These are phyloP conservation scores for Lactarius akahatsu DNA, from an alignment of 768 basidiomycete species.

Conservation along the genomic window DNA sequence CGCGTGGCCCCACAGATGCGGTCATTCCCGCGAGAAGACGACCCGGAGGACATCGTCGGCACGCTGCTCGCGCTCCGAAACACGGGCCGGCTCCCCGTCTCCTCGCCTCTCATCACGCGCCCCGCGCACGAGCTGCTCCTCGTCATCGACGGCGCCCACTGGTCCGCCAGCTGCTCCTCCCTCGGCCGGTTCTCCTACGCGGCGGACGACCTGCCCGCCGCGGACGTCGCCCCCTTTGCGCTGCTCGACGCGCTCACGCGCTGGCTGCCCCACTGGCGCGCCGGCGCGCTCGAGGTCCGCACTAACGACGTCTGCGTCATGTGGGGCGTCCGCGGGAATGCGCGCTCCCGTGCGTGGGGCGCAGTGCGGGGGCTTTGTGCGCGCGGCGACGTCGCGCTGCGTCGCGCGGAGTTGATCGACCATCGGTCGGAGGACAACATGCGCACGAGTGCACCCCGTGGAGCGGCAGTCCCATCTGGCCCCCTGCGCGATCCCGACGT, in stretches of 20 bases:
- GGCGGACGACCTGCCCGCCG: neutral
- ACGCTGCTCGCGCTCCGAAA: neutral
- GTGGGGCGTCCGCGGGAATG: conserved; percentile 3
- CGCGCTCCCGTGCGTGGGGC: neutral
- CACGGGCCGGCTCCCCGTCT: neutral
- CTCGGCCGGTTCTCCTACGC: conserved; percentile 2
- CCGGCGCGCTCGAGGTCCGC: neutral
- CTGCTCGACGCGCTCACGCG: conserved; percentile 17
- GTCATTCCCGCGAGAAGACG: neutral
- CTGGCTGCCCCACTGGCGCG: conserved; percentile 12
- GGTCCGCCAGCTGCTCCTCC: neutral
- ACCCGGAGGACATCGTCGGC: conserved; percentile 4
- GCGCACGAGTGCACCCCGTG: neutral
- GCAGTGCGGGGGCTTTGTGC: neutral
- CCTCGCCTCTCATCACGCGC: neutral
- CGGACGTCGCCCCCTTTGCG: conserved; percentile 3
- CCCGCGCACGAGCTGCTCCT: neutral
- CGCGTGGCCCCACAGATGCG: neutral
- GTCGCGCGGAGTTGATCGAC: neutral
- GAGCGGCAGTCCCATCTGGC: neutral
- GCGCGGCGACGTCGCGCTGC: neutral
- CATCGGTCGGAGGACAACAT: neutral
- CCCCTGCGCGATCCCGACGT: neutral
- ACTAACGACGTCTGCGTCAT: conserved; percentile 10
- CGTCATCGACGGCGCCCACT: neutral